Evolutionary conservation across 352 stramenopile genomes (phyloP), one percentile per base, ranked within the genome.

Genomic region (Phytophthora uliginosa): DNA sequence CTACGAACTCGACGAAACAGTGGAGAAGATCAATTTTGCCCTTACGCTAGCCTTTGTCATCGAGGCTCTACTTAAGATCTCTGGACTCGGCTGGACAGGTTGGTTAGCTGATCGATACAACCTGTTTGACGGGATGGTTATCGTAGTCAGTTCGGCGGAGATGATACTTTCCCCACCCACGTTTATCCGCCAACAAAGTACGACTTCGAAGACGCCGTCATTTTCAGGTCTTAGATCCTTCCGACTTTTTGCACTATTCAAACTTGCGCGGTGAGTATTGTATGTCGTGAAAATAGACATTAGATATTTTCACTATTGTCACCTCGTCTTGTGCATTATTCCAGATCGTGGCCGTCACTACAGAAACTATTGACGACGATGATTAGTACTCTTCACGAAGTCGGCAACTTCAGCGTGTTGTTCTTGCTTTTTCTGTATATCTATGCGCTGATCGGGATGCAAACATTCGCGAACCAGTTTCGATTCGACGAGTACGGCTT

Each of bases 371-470:
- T 99, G 8, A 64, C 77, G n/a, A 98, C 92, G 13, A 98, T 99
- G 60, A 66, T 88, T 48, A 92, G 85, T 50, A 97, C 95, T 18
- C 75, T 98, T 47, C 76, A 90, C 31, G 96, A 99, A 74, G 81
- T 99, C 20, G 81, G 77, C 28, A 98, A 98, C 72, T 99, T 99
- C 67, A 85, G 84, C 13, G 76, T 99, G 18, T 80, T 99, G 0
- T 86, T 99, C 33, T 55, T 97, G 12, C 82, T 99, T 7, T 98
- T 98, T 74, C 90, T 98, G 56, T 98, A 97, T 69, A 98, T 99
- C 45, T 98, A 97, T 68, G 82, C 91, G 7, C 72, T 99, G 13
- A 86, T 98, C 31, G 93, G 94, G 48, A 97, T 98, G 88, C 93
- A 98, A 67, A 90, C 96, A 10, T 98, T 99, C 61, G 89, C 91